Evolutionary conservation across 2,329 filamentous ascomycete species (phyloP), one percentile per base, ranked within the genome.

Genomic region (Mycosphaerella sp.): DNA sequence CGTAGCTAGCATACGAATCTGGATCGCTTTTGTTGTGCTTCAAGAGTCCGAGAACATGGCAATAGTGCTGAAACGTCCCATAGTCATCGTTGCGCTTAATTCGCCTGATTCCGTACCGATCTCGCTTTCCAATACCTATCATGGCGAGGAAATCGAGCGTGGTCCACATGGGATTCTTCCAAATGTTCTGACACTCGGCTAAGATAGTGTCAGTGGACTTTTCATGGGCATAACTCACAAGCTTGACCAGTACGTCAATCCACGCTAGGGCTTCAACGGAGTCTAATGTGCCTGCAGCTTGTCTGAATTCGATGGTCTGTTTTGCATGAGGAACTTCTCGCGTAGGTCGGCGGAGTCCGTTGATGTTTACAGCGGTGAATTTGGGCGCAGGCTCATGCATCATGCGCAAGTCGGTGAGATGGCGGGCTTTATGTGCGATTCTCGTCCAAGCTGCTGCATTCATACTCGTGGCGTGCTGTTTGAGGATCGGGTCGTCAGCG

Each of bases 231-330:
- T 27, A 46, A 2, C 39, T 39, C 1, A 39, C 44, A 17, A 37
- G 14, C 16, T 7, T 46, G 6, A 46, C 44, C 30, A 46, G 17
- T 5, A 46, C 44, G 13, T 39, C 44, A 8, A 46, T 27, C 44
- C 44, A 46, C 4, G 34, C 44, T n/a, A 46, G 35, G 4, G 44
- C 36, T 8, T 27, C 32, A 16, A 7, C 18, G 8, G 13, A 2
- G 2, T 46, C 21, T 5, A 46, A 18, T 14, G 44, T 46, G 0
- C 44, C 44, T 3, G 21, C 44, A 13, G 44, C 34, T 39, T 46
- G 44, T 2, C 44, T 18, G 13, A 46, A 46, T 9, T 46, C 44
- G 7, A 46, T 37, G 4, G 44, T 46, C 7, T 46, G 34, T 12
- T 17, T 35, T 6, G 44, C 17, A 8, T 14, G 32, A 7, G 27